Percentiles rank a stretch among this genome's conserved stretches.
phyloP scores from a whole-genome alignment of 768 basidiomycete genomes.

The Boletellus ananas region DNA sequence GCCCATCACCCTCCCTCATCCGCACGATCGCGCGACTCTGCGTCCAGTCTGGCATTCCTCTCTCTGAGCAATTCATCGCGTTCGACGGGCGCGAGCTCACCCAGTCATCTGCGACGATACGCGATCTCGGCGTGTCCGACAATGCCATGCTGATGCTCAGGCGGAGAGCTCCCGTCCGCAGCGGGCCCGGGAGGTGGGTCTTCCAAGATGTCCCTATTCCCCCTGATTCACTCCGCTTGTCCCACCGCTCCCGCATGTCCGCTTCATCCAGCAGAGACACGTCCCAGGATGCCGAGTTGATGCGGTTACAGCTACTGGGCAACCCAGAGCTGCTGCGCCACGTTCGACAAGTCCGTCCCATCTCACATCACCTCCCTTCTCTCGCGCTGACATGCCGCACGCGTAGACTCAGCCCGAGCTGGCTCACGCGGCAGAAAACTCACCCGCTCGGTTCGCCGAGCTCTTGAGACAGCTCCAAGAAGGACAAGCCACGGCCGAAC shows the following conservation, averaged over 20 bases:
- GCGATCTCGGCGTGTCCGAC: constrained; percentile 54
- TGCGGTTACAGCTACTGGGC: constrained; percentile 83
- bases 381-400: background rate
- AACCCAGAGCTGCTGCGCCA: constrained; percentile 77
- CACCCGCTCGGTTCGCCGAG: constrained; percentile 73
- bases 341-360: constrained; percentile 51
- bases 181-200: constrained; percentile 40
- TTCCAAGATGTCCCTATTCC: background rate
- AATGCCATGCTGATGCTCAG: constrained; percentile 67
- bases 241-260: background rate
- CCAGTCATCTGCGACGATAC: constrained; percentile 66
- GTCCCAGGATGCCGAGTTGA: constrained; percentile 86
- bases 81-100: constrained; percentile 63
- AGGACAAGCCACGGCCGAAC: constrained; percentile 50
- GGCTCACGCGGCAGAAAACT: constrained; percentile 60
- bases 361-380: background rate
- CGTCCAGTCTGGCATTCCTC: constrained; percentile 67
- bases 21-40: background rate
- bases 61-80: constrained; percentile 69
- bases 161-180: constrained; percentile 48
- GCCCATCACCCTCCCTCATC: background rate
- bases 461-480: constrained; percentile 61
- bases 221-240: background rate
- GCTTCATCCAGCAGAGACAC: constrained; percentile 42
- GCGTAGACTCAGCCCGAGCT: constrained; percentile 77